Conservation (phyloP, 2,329 filamentous ascomycete species). For the Bipolaris zeicola region DNA sequence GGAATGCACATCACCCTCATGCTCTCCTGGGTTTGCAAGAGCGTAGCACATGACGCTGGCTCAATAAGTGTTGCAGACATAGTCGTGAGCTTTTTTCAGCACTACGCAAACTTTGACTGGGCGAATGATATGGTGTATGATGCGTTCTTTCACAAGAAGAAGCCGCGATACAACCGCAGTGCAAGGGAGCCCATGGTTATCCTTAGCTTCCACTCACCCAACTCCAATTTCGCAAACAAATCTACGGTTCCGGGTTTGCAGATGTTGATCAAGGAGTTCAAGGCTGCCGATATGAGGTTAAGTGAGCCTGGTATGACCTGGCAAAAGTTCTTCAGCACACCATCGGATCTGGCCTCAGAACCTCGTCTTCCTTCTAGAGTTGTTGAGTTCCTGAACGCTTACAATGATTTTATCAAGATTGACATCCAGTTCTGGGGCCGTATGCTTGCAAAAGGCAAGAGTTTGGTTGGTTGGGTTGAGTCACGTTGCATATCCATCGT, state of each 20-base stretch:
- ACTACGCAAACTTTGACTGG: slow-evolving; percentile 69
- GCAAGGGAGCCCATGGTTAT: slow-evolving; percentile 66
- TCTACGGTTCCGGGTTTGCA: slow-evolving; percentile 61
- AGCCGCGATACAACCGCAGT: slow-evolving; percentile 58
- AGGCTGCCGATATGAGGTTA: slow-evolving; percentile 53
- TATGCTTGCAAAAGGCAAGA: slow-evolving; percentile 59
- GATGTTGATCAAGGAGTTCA: slow-evolving; percentile 59
- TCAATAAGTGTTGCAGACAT: slow-evolving; percentile 57
- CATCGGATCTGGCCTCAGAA: background rate
- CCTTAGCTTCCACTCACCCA: slow-evolving; percentile 65
- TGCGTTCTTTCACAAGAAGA: slow-evolving; percentile 58
- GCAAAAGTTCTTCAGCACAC: slow-evolving; percentile 31
- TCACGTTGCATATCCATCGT: slow-evolving; percentile 64
- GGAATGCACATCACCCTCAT: slow-evolving; percentile 69
- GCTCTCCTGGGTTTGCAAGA: slow-evolving; percentile 65
- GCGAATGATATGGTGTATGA: slow-evolving; percentile 61
- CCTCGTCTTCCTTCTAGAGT: slow-evolving; percentile 7
- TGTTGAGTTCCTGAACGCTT: slow-evolving; percentile 57
- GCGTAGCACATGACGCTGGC: slow-evolving; percentile 32
- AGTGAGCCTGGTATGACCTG: slow-evolving; percentile 33
- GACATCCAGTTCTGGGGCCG: slow-evolving; percentile 70
- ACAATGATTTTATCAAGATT: slow-evolving; percentile 64
- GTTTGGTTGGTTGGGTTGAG: slow-evolving; percentile 68
- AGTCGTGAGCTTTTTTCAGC: slow-evolving; percentile 64
- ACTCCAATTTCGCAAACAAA: slow-evolving; percentile 63